A percentile compares a stretch with the other conserved stretches of the same genome.
phyloP scores from a whole-genome alignment of 1,139 yeast species.

The Diutina sp. region DNA sequence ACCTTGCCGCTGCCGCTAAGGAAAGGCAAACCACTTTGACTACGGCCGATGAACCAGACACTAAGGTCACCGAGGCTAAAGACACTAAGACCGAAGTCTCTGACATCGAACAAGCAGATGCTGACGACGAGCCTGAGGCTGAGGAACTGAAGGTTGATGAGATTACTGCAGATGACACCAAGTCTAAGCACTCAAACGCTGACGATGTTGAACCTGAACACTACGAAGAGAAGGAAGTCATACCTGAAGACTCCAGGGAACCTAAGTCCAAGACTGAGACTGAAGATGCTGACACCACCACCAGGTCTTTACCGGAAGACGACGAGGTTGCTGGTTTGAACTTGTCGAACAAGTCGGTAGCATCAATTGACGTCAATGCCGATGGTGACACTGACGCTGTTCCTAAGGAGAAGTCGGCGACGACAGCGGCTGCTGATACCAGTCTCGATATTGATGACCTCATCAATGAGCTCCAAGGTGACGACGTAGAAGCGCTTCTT shows the following conservation, averaged over 20 bases:
- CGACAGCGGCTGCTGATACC: background rate
- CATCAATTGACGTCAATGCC: background rate
- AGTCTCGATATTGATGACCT: slow-evolving; percentile 1
- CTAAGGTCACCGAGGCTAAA: slow-evolving; percentile 1
- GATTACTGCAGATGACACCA: background rate
- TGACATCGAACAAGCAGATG: slow-evolving; percentile 4
- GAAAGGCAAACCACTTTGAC: background rate
- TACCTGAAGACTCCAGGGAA: slow-evolving; percentile 4
- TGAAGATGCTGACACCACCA: background rate
- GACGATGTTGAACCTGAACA: background rate
- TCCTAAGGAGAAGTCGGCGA: background rate
- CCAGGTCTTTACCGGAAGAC: background rate
- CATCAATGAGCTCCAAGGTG: slow-evolving; percentile 1
- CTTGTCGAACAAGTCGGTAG: slow-evolving; percentile 5
- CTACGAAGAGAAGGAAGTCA: background rate
- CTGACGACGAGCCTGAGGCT: slow-evolving; percentile 5
- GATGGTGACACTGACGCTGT: background rate
- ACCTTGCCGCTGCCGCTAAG: background rate
- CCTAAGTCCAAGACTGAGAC: background rate
- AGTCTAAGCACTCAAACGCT: background rate
- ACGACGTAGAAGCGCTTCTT: background rate
- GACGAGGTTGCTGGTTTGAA: background rate
- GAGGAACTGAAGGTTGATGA: background rate
- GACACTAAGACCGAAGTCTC: background rate
- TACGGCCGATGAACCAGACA: background rate